These are phyloP conservation scores for Lathyrus oleraceus DNA, from an alignment of 306 rosid genomes.

Conservation along the genomic window DNA sequence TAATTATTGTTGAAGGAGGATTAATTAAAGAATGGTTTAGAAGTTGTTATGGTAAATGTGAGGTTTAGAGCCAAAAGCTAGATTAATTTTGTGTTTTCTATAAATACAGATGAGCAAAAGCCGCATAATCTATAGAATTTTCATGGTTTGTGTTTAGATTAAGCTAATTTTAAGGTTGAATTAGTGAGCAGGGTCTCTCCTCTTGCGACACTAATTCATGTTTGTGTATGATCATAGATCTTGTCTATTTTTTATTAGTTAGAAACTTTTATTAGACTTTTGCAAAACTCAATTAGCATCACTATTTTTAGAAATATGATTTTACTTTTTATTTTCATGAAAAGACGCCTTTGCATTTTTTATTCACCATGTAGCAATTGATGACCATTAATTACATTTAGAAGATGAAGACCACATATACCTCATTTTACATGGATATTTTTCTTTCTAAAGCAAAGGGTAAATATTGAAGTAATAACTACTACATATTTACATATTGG, in stretches of 20 bases:
- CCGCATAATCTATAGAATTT: conserved; percentile 27
- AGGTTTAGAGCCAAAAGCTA: conserved; percentile 39
- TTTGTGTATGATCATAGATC: neutral
- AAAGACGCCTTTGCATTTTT: neutral
- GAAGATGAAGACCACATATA: neutral
- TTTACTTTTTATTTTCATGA: too few relatives aligned
- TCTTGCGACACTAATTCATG: neutral
- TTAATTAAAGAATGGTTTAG: neutral
- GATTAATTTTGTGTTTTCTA: conserved; percentile 3
- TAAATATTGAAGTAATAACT: too few relatives aligned
- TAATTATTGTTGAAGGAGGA: neutral
- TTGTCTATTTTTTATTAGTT: neutral
- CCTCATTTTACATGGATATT: neutral
- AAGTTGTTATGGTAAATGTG: conserved; percentile 30
- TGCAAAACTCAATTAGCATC: neutral
- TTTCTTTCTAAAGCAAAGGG: too few relatives aligned
- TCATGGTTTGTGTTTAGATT: conserved; percentile 14
- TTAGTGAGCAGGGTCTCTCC: neutral
- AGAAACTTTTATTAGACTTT: neutral
- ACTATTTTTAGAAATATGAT: neutral
- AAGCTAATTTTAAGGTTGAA: neutral
- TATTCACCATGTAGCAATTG: neutral
- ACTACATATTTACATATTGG: too few relatives aligned
- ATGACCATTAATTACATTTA: too few relatives aligned
- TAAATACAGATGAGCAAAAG: neutral